A percentile compares a stretch with the other conserved stretches of the same genome.
These are phyloP conservation scores for Rheum nobile DNA, from an alignment of 148 eudicot species.

Conservation along the genomic window DNA sequence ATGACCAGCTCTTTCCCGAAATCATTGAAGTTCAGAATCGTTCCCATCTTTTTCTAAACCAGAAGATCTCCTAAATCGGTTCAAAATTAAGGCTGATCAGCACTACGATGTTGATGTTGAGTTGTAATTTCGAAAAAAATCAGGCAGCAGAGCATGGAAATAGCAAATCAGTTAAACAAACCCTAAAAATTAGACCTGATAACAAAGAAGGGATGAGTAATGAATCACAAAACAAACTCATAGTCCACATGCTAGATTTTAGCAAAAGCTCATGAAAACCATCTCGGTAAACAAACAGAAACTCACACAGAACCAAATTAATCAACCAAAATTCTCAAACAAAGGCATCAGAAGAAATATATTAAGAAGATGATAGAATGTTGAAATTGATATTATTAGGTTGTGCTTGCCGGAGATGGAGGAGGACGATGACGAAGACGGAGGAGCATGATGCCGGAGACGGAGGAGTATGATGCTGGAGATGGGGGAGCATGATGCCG, in stretches of 20 bases:
- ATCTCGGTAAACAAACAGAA: not conserved
- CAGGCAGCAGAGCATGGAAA: not conserved
- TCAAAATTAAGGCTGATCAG: not conserved
- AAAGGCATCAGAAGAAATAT: too few relatives aligned
- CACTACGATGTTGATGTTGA: not conserved
- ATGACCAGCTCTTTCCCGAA: conserved; percentile 40
- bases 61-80: not conserved
- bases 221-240: not conserved
- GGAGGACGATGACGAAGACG: too few relatives aligned
- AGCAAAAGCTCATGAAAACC: not conserved
- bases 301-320: not conserved
- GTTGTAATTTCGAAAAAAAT: not conserved
- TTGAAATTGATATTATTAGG: too few relatives aligned
- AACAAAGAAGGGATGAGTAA: not conserved
- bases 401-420: too few relatives aligned
- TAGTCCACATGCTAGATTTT: not conserved
- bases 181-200: not conserved
- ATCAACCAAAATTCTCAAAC: not conserved
- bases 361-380: too few relatives aligned
- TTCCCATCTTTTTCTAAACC: conserved; percentile 16
- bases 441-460: too few relatives aligned
- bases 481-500: too few relatives aligned
- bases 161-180: not conserved
- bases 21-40: conserved; percentile 46
- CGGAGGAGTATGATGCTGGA: too few relatives aligned